These are phyloP conservation scores for Cryphonectria carpinicola DNA, from an alignment of 2,329 filamentous ascomycete genomes.

Conservation along the genomic window DNA sequence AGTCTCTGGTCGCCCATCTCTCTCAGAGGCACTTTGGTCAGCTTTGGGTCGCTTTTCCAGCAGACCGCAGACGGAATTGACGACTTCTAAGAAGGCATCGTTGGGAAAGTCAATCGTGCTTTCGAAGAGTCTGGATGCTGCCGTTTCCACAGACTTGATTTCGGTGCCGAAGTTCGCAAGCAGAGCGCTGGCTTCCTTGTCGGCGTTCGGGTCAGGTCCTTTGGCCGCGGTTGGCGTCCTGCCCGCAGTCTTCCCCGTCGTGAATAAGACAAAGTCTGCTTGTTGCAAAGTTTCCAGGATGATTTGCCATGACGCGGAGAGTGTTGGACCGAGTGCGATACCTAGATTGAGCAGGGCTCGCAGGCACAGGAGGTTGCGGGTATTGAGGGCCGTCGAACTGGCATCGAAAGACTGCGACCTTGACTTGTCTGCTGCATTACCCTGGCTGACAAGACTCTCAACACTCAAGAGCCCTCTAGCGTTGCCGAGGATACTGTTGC, in stretches of 20 bases:
- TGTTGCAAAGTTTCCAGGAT: conserved; percentile 90
- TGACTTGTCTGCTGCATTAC: conserved; percentile 57
- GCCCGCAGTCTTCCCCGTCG: conserved; percentile 59
- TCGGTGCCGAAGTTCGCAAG: conserved; percentile 76
- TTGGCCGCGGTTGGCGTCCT: conserved; percentile 54
- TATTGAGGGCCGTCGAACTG: conserved; percentile 67
- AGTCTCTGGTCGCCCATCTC: conserved; percentile 42
- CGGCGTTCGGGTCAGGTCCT: conserved; percentile 51
- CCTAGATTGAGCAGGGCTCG: conserved; percentile 92
- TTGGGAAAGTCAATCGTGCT: conserved; percentile 92
- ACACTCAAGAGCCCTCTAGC: conserved; percentile 74
- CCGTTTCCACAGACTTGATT: conserved; percentile 85
- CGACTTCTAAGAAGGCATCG: conserved; percentile 75
- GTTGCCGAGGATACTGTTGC: conserved; percentile 68
- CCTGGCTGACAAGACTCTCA: conserved; percentile 67
- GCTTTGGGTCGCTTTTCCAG: conserved; percentile 50
- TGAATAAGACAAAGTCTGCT: conserved; percentile 83
- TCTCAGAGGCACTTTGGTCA: conserved; percentile 32
- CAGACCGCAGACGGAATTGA: conserved; percentile 75
- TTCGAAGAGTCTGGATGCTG: conserved; percentile 83
- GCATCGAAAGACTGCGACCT: conserved; percentile 63
- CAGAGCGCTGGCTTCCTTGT: conserved; percentile 54
- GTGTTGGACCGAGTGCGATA: conserved; percentile 87
- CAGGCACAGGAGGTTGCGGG: conserved; percentile 86
- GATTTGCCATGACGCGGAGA: conserved; percentile 86